Conservation (phyloP, 495 filamentous ascomycete genomes). For the Xylona heveae region DNA sequence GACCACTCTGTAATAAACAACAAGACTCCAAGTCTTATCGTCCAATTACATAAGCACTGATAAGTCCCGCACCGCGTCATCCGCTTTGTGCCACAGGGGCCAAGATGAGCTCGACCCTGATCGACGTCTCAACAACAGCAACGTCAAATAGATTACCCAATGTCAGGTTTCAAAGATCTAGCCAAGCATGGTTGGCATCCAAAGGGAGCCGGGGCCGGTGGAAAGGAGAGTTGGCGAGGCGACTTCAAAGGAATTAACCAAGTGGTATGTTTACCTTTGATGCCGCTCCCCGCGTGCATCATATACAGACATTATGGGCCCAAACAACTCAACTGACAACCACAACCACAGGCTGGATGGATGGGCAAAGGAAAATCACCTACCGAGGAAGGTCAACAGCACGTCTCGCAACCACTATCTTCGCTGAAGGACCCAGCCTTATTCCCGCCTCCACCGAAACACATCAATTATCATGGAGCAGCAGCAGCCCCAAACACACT, state of each 20-base stretch:
- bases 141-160: slow-evolving; percentile 1
- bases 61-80: not conserved
- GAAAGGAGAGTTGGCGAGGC: slow-evolving; percentile 5
- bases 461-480: slow-evolving; percentile 30
- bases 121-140: not conserved
- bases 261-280: slow-evolving; percentile 15
- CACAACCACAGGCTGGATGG: slow-evolving; percentile 15
- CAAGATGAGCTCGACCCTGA: not conserved
- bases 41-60: not conserved
- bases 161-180: slow-evolving; percentile 18
- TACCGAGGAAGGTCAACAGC: slow-evolving; percentile 17
- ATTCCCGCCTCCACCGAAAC: slow-evolving; percentile 75
- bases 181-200: slow-evolving; percentile 23
- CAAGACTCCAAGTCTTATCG: not conserved
- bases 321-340: too few species aligned
- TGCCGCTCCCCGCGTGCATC: not conserved
- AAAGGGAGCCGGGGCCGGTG: slow-evolving; percentile 16
- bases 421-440: slow-evolving; percentile 61
- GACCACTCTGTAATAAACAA: not conserved
- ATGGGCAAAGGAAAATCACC: slow-evolving; percentile 23
- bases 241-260: slow-evolving; percentile 15
- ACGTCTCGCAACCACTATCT: slow-evolving; percentile 48
- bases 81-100: not conserved
- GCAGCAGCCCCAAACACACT: slow-evolving; percentile 24
- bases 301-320: slow-evolving; percentile 1